Base-by-base conservation (phyloP, 139 green algal genomes). In the Picochlorum sp. region DNA sequence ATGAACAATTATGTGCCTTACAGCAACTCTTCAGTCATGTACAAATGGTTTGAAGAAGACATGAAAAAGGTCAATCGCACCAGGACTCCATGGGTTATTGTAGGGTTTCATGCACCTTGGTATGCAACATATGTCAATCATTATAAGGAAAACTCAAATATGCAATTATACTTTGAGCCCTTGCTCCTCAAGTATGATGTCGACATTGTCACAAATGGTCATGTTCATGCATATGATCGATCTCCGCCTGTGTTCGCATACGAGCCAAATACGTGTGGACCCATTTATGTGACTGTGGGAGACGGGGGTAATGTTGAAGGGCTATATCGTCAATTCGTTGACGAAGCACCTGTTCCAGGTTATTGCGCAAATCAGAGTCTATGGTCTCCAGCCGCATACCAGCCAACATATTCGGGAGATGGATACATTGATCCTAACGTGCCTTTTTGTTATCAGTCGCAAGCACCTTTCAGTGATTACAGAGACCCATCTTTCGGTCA, bases 41-140 rank as follows among this genome's bases (percentile, higher is more conserved):
- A 77, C 56, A 63, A 56, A 7, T 94, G 84, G 85, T 75, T 94
- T 32, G 18, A 79, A 56, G 20, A 45, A 0, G 83, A 94, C 58
- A 70, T 94, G 25, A 62, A 61, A 1, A 32, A 50, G 4, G 69
- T 94, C 30, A 76, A 90, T 63, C 66, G 79, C 26, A 49, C 13
- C 1, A 50, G 61, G 20, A 91, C 83, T 10, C 85, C 85, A 7
- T 93, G 82, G 82, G 30, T 93, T n/a, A 61, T 93, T 28, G 79
- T 77, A 7, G 63, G 58, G 29, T 59, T 85, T 35, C 85, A 94
- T 63, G 81, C 76, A 5, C 85, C 85, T n/a, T 94, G 80, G 64
- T 63, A 52, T 10, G n/a, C 41, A 30, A 49, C 13, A 29, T 49
- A 24, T 16, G 41, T 49, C 14, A 33, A 50, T 28, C 39, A 61